Percentiles rank a stretch among this genome's conserved stretches.
phyloP scores from a whole-genome alignment of 352 stramenopile genomes.

The Phytopythium cucurbitacearum region DNA sequence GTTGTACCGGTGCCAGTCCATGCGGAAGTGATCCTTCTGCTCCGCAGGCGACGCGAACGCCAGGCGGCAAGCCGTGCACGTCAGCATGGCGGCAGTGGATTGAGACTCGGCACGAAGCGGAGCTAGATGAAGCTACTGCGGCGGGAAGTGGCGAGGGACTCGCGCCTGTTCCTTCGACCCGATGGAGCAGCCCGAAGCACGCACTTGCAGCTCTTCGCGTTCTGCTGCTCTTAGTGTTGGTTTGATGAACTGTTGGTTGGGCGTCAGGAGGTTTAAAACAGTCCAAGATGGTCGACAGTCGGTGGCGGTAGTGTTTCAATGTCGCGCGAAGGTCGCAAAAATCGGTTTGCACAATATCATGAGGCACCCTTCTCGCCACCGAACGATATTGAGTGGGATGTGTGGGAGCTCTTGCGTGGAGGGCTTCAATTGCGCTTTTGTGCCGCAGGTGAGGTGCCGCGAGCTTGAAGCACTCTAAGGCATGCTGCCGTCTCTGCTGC shows the following conservation, averaged over 20 bases:
- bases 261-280: background rate
- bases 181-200: background rate
- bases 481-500: constrained; percentile 20
- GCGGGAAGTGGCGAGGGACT: no score
- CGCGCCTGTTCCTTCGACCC: no score
- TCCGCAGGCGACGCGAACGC: constrained; percentile 51
- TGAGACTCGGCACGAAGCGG: no score
- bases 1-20: constrained; percentile 96
- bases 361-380: background rate
- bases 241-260: constrained; percentile 3
- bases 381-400: background rate
- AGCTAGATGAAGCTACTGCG: no score
- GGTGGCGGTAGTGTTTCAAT: background rate
- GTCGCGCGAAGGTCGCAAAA: constrained; percentile 12
- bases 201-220: background rate
- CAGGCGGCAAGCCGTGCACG: constrained; percentile 77
- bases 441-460: background rate
- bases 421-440: constrained; percentile 1
- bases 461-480: background rate
- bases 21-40: constrained; percentile 92
- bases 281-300: background rate
- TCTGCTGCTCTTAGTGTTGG: background rate
- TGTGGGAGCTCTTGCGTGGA: background rate
- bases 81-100: constrained; percentile 43
- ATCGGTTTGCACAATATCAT: constrained; percentile 14